These are phyloP conservation scores for Corinectria fuckeliana DNA, from an alignment of 2,329 filamentous ascomycete species.

Conservation along the genomic window DNA sequence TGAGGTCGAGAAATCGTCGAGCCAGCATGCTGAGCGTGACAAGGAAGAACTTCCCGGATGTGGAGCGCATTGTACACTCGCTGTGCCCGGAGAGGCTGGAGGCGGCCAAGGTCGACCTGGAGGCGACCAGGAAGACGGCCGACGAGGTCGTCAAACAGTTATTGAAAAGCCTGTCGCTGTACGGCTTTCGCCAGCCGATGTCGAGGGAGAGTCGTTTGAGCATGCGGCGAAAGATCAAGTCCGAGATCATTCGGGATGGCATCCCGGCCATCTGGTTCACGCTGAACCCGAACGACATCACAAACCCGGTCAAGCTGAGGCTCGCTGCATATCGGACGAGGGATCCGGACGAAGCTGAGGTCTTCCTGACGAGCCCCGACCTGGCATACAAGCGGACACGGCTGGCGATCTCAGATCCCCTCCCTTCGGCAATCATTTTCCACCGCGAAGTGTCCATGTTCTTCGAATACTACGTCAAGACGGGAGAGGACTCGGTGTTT, in stretches of 20 bases:
- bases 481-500: background rate
- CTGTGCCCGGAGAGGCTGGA: background rate
- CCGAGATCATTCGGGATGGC: background rate
- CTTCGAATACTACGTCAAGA: conserved; percentile 6
- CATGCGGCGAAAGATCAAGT: background rate
- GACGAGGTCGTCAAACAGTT: background rate
- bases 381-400: too few species aligned
- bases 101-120: background rate
- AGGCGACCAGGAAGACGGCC: background rate
- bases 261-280: conserved; percentile 17
- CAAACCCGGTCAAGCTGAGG: conserved; percentile 18
- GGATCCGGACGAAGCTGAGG: too few species aligned
- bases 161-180: background rate
- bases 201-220: background rate
- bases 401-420: too few species aligned
- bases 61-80: background rate
- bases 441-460: conserved; percentile 6
- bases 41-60: background rate
- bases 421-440: conserved; percentile 19
- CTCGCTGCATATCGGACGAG: too few species aligned
- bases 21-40: conserved; percentile 8
- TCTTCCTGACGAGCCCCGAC: too few species aligned
- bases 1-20: conserved; percentile 6
- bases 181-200: background rate
- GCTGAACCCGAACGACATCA: conserved; percentile 20